Evolutionary conservation across 2,329 filamentous ascomycete species (phyloP).

Genomic region (Lachnellula suecica): DNA sequence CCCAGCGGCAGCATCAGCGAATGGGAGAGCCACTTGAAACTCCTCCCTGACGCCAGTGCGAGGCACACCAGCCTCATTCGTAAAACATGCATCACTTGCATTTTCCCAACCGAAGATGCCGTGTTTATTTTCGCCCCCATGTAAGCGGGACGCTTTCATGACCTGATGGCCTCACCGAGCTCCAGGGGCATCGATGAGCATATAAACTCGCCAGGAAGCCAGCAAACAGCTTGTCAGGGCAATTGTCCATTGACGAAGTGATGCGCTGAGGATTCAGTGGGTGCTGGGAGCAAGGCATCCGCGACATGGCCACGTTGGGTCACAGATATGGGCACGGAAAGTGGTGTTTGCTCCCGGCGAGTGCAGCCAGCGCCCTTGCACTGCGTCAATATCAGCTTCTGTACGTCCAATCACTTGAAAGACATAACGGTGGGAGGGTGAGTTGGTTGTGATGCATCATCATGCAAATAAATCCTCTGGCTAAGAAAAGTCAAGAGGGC

Average conservation of each 20-base stretch:
- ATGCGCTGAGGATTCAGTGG: background rate
- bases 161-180: background rate
- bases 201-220: background rate
- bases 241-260: background rate
- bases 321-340: background rate
- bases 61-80: background rate
- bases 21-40: background rate
- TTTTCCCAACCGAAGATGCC: constrained; percentile 3
- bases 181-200: background rate
- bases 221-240: background rate
- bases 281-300: background rate
- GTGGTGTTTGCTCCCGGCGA: background rate
- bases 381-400: background rate
- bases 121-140: background rate
- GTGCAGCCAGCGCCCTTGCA: background rate
- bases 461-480: background rate
- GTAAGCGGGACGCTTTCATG: background rate
- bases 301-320: background rate
- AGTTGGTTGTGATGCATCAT: background rate
- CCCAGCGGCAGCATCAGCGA: background rate
- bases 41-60: background rate
- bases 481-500: background rate
- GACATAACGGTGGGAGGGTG: background rate
- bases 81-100: constrained; percentile 2
- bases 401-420: constrained; percentile 1